phyloP scores from a whole-genome alignment of 768 basidiomycete species.

The Suillus decipiens region DNA sequence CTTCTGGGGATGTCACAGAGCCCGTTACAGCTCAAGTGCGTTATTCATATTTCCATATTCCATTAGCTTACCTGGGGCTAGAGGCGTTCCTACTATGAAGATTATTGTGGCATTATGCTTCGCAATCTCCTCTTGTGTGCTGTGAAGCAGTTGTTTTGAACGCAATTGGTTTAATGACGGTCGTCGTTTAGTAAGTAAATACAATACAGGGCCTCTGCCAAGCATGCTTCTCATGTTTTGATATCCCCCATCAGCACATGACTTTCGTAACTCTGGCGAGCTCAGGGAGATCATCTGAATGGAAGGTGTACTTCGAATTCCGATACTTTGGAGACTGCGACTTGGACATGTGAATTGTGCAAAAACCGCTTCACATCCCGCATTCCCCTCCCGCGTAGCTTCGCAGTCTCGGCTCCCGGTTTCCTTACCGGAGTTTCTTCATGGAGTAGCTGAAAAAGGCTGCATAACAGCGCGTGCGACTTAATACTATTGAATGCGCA shows the following conservation, averaged over 20 bases:
- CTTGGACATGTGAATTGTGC: background rate
- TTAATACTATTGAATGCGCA: background rate
- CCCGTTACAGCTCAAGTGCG: background rate
- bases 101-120: background rate
- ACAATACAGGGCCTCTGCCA: background rate
- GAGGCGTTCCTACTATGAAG: background rate
- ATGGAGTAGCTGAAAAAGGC: background rate
- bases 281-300: background rate
- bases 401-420: background rate
- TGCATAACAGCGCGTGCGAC: background rate
- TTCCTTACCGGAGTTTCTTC: background rate
- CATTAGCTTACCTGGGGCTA: background rate
- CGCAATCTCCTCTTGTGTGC: background rate
- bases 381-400: background rate
- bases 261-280: background rate
- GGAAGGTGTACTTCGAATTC: background rate
- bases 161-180: background rate
- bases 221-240: background rate
- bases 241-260: background rate
- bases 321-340: background rate
- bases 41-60: background rate
- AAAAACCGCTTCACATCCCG: background rate
- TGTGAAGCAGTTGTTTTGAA: background rate
- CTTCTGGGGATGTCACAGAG: background rate
- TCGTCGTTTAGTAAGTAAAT: background rate